A percentile compares a stretch with the other conserved stretches of the same genome.
Conservation (phyloP, 108 stramenopile genomes). For the Nitzschia sp. region DNA sequence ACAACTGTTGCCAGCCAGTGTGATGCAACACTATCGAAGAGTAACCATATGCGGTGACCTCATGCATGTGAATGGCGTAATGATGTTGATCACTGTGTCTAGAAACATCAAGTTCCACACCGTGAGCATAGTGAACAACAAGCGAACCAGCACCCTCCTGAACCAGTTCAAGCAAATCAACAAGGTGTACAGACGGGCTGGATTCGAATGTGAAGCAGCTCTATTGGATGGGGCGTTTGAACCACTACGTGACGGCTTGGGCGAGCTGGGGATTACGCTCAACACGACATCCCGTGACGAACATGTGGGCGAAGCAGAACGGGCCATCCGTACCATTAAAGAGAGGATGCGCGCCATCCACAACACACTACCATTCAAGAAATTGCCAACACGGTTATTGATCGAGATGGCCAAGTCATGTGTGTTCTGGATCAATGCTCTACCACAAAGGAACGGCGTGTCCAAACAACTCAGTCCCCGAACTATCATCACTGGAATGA, state of each 20-base stretch:
- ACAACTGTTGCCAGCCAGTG: background rate
- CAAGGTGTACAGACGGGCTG: slow-evolving; percentile 14
- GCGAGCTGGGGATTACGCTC: slow-evolving; percentile 5
- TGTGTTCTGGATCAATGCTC: slow-evolving; percentile 40
- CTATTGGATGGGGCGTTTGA: slow-evolving; percentile 41
- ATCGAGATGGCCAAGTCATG: slow-evolving; percentile 7
- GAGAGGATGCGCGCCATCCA: slow-evolving; percentile 31
- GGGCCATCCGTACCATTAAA: slow-evolving; percentile 39
- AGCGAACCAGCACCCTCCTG: background rate
- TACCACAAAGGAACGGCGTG: slow-evolving; percentile 34
- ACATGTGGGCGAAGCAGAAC: slow-evolving; percentile 44
- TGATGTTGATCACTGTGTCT: slow-evolving; percentile 38
- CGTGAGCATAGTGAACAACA: background rate
- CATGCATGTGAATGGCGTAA: slow-evolving; percentile 16
- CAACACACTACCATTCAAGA: slow-evolving; percentile 32
- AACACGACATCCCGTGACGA: slow-evolving; percentile 12
- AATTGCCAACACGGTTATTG: slow-evolving; percentile 27
- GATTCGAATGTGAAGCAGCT: slow-evolving; percentile 11
- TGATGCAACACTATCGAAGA: background rate
- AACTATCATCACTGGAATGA: slow-evolving; percentile 18
- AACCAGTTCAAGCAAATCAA: background rate
- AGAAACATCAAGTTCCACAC: slow-evolving; percentile 28
- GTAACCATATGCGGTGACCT: slow-evolving; percentile 1
- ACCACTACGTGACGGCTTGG: slow-evolving; percentile 17
- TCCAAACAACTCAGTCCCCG: slow-evolving; percentile 37